Percentiles rank a stretch among this genome's conserved stretches.
Conservation (phyloP, 352 stramenopile genomes). For the Globisporangium sylvaticum region DNA sequence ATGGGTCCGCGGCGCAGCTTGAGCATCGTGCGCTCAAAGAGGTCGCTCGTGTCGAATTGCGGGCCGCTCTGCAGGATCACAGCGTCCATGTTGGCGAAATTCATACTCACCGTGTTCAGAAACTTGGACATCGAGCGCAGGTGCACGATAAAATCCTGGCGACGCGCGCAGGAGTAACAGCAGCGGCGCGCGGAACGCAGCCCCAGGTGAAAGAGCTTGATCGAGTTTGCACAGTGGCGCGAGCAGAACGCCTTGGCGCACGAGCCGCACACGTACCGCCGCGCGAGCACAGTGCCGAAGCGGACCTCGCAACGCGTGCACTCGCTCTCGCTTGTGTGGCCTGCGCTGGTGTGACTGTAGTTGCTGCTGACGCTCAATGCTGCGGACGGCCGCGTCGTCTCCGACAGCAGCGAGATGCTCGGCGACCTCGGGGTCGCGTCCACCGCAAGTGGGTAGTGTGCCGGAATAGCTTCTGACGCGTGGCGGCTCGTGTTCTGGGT, state of each 20-base stretch:
- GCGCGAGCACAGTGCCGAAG: conserved; percentile 42
- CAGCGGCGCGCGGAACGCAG: conserved; percentile 32
- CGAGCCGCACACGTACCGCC: conserved; percentile 55
- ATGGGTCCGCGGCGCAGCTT: conserved; percentile 56
- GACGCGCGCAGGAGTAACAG: conserved; percentile 45
- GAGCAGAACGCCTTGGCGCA: conserved; percentile 58
- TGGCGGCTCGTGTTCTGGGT: not conserved
- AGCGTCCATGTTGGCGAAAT: conserved; percentile 28
- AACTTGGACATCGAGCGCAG: conserved; percentile 32
- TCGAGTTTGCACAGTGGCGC: conserved; percentile 47
- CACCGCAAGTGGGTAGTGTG: not conserved
- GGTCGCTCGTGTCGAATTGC: conserved; percentile 15
- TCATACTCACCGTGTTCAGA: conserved; percentile 28
- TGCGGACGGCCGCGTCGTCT: not conserved
- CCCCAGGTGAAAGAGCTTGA: conserved; percentile 44
- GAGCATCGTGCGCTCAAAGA: conserved; percentile 38
- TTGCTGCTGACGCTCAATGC: not conserved
- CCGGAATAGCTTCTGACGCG: not conserved
- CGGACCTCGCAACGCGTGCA: conserved; percentile 51
- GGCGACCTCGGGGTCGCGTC: not conserved
- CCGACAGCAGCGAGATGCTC: not conserved
- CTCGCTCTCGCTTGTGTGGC: conserved; percentile 21
- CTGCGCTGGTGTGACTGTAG: conserved; percentile 12
- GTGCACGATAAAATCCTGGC: conserved; percentile 59
- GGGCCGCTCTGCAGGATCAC: conserved; percentile 24